Conservation (phyloP, 805 yeast genomes). For the Candida manassasensis region DNA sequence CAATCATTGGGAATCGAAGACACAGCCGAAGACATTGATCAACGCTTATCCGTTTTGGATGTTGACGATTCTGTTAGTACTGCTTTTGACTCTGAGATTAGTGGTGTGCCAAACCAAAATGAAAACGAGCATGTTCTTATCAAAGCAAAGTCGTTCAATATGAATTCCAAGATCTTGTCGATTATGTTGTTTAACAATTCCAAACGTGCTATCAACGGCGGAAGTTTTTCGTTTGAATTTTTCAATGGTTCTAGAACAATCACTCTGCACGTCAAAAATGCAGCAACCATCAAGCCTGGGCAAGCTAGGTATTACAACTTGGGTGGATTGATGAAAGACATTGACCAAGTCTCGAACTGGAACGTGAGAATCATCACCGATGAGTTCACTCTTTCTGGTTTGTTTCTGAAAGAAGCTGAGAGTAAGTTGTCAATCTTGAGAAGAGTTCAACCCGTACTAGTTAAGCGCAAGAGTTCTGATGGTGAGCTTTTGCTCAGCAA, state of each 20-base stretch:
- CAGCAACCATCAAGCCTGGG: slow-evolving; percentile 20
- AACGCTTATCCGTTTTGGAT: neutral
- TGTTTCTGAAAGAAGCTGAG: slow-evolving; percentile 5
- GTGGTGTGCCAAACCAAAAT: neutral
- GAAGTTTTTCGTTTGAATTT: slow-evolving; percentile 25
- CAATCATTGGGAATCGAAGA: neutral
- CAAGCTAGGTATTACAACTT: slow-evolving; percentile 25
- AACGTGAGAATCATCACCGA: slow-evolving; percentile 17
- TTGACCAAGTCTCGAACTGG: slow-evolving; percentile 14
- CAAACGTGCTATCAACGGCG: slow-evolving; percentile 19
- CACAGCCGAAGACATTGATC: neutral
- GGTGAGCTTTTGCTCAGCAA: slow-evolving; percentile 2
- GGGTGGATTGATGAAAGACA: slow-evolving; percentile 13
- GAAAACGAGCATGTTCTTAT: slow-evolving; percentile 10
- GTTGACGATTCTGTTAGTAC: neutral
- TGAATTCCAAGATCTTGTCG: slow-evolving; percentile 17
- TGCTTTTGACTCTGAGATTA: too few relatives aligned
- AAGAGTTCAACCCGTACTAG: neutral
- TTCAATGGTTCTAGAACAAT: slow-evolving; percentile 9
- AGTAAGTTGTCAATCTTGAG: slow-evolving; percentile 1
- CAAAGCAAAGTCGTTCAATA: slow-evolving; percentile 14
- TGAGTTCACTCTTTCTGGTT: slow-evolving; percentile 12
- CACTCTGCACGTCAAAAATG: slow-evolving; percentile 18
- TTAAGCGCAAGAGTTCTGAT: neutral
- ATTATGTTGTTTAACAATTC: slow-evolving; percentile 22